A percentile compares a stretch with the other conserved stretches of the same genome.
These are phyloP conservation scores for Boletus sensibilis DNA, from an alignment of 768 basidiomycete genomes.

Conservation along the genomic window DNA sequence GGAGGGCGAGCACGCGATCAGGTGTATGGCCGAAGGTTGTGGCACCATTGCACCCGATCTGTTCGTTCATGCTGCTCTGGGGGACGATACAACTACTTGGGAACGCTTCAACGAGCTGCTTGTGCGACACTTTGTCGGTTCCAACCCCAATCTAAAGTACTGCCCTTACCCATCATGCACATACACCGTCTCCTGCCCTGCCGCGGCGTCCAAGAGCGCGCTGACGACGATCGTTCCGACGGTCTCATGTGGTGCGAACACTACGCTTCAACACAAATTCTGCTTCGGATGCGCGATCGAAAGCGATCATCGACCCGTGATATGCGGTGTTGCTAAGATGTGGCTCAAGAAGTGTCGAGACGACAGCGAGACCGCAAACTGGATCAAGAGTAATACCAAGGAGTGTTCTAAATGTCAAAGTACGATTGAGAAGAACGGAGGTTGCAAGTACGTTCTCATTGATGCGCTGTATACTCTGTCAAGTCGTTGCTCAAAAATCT, in stretches of 20 bases:
- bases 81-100: conserved; percentile 53
- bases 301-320: conserved; percentile 86
- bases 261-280: conserved; percentile 65
- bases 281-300: conserved; percentile 94
- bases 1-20: conserved; percentile 69
- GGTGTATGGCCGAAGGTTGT: conserved; percentile 83
- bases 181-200: conserved; percentile 86
- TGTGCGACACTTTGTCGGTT: conserved; percentile 86
- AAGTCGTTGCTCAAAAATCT: conserved; percentile 10
- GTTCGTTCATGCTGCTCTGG: conserved; percentile 58
- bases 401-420: conserved; percentile 95
- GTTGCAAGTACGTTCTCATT: conserved; percentile 85
- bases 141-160: conserved; percentile 81
- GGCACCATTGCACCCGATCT: conserved; percentile 60
- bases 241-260: conserved; percentile 75
- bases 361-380: conserved; percentile 98
- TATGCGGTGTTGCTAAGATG: conserved; percentile 84
- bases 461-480: conserved; percentile 72
- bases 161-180: conserved; percentile 96
- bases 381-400: conserved; percentile 99
- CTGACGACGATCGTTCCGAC: conserved; percentile 83
- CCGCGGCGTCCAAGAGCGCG: conserved; percentile 73
- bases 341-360: conserved; percentile 98
- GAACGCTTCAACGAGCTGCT: conserved; percentile 83
- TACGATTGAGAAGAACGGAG: conserved; percentile 99